These are phyloP conservation scores for Melastoma candidum DNA, from an alignment of 441 rosid genomes.

Conservation along the genomic window DNA sequence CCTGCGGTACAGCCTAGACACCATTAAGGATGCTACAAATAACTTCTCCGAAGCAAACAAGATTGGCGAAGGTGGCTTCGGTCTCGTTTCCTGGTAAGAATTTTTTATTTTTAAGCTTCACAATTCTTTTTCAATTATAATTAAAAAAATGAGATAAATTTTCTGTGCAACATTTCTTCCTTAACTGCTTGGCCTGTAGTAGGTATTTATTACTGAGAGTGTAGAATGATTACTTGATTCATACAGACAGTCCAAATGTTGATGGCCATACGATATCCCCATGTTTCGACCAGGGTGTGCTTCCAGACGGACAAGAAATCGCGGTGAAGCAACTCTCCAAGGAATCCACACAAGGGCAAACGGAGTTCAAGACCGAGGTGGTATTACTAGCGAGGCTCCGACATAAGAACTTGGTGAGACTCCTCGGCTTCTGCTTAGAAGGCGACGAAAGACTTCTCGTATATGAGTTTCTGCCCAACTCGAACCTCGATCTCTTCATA, in stretches of 20 bases:
- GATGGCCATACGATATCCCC: no score
- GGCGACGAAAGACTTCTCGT: conserved; percentile 5
- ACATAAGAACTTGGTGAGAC: neutral
- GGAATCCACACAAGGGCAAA: neutral
- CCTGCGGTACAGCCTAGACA: conserved; percentile 1
- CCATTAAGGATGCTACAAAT: conserved; percentile 1
- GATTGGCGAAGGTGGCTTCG: conserved; percentile 5
- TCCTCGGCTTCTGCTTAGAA: conserved; percentile 3
- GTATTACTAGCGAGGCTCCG: neutral
- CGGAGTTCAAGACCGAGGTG: no score
- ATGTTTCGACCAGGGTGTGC: no score
- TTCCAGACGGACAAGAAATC: conserved; percentile 3
- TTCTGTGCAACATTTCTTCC: no score
- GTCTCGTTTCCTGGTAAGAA: conserved; percentile 1
- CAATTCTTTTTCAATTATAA: no score
- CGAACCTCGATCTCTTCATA: conserved; percentile 3
- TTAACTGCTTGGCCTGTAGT: no score
- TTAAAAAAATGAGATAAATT: no score
- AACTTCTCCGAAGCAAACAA: conserved; percentile 6
- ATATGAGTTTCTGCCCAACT: no score
- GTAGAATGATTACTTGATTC: no score
- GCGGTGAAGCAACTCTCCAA: conserved; percentile 2
- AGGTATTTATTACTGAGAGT: no score
- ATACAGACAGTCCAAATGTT: no score
- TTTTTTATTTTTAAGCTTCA: no score